Conservation (phyloP, 208 protist species). For the Phytomonas sp. region DNA sequence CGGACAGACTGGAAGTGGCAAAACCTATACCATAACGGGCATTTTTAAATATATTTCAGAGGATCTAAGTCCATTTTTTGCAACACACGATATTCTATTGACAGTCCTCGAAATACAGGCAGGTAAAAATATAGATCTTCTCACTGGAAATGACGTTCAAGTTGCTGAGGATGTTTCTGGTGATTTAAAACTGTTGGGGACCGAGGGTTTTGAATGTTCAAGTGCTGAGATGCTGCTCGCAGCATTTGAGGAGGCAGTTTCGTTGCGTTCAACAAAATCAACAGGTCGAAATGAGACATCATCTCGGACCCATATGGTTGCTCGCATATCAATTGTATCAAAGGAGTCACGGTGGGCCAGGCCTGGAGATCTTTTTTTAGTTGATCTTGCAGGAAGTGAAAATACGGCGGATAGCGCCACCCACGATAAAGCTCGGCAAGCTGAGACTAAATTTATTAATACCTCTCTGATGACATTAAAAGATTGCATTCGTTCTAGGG, state of each 20-base stretch:
- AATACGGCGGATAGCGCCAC: constrained; percentile 84
- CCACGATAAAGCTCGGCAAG: constrained; percentile 75
- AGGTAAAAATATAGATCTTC: constrained; percentile 67
- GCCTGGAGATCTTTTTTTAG: constrained; percentile 76
- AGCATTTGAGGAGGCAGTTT: constrained; percentile 68
- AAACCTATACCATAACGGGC: constrained; percentile 83
- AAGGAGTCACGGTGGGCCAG: constrained; percentile 80
- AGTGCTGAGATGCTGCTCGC: constrained; percentile 69
- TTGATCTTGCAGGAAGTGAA: constrained; percentile 86
- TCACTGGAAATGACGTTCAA: constrained; percentile 70
- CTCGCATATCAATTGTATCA: constrained; percentile 64
- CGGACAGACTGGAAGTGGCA: constrained; percentile 88
- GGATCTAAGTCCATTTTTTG: constrained; percentile 52
- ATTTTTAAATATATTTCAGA: constrained; percentile 56
- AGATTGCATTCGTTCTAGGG: constrained; percentile 80
- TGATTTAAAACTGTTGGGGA: constrained; percentile 64
- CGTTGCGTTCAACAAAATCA: constrained; percentile 61
- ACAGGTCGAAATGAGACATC: constrained; percentile 80
- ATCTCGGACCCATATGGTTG: constrained; percentile 84
- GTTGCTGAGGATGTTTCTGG: constrained; percentile 77
- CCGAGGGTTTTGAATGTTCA: constrained; percentile 75
- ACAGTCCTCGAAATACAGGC: constrained; percentile 82
- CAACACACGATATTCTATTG: constrained; percentile 58
- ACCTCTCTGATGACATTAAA: constrained; percentile 91
- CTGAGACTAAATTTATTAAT: constrained; percentile 87